Evolutionary conservation across 768 basidiomycete species (phyloP), one percentile per base, ranked within the genome.

Genomic region (Mycena maculata): DNA sequence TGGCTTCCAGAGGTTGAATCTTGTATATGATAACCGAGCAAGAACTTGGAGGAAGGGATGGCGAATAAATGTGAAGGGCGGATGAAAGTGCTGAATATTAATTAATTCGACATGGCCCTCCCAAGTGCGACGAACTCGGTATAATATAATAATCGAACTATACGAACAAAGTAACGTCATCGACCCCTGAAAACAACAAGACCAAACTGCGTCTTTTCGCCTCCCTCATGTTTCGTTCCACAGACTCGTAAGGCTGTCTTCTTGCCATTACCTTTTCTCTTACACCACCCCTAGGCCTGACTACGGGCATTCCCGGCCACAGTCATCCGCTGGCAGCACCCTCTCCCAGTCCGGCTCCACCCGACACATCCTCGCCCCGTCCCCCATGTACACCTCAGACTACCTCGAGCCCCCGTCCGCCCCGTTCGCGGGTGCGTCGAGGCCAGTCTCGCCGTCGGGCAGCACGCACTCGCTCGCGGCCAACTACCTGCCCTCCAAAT

Each of bases 401-500:
- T 72, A 75, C 36, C 78, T 80, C 60, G 78, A 76, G n/a, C 79
- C 80, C 27, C 80, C 80, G 39, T 60, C 61, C 42, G 66, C 74
- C 28, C 78, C 79, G 38, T 82, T 78, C 53, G 57, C 30, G 1
- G 23, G 23, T 33, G 20, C 25, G 33, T 25, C 33, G 6, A 7
- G 64, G 2, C 36, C 65, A 16, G 20, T 23, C 39, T 57, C 66
- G 8, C 66, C 60, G n/a, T 18, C 60, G 1, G 41, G 41, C 16
- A 62, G 60, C 60, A 36, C 61, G 0, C 70, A 74, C 38, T 85
- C 83, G n/a, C 82, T 88, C 60, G 80, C 80, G 33, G 79, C 86
- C 72, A 87, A 89, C 75, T 90, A 88, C 73, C 81, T 90, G 27
- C 88, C 89, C 15, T 74, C 81, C 56, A 90, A 90, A 77, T 89